phyloP scores from a whole-genome alignment of 495 filamentous ascomycete species.

The Cryomyces antarcticus region DNA sequence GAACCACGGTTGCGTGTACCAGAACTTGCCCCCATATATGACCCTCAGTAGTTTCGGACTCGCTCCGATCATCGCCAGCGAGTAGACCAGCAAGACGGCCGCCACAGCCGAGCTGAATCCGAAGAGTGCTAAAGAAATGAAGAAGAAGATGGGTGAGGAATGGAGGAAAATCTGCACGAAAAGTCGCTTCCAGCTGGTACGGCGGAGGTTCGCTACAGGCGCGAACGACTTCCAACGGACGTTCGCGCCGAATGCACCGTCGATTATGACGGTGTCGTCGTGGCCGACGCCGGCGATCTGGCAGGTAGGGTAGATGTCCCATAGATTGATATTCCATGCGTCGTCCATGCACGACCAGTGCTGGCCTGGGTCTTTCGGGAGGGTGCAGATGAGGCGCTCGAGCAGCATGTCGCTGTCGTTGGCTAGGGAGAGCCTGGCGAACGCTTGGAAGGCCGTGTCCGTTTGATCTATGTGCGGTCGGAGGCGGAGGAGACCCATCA shows the following conservation, averaged over 20 bases:
- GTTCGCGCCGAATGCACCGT: constrained; percentile 16
- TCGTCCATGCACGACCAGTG: constrained; percentile 18
- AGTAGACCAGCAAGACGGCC: background rate
- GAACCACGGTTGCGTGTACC: constrained; percentile 15
- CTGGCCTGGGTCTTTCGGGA: constrained; percentile 9
- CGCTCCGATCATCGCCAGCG: background rate
- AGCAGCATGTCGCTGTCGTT: constrained; percentile 24
- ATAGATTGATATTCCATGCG: constrained; percentile 17
- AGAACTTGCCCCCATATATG: constrained; percentile 10
- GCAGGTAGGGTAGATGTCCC: constrained; percentile 24
- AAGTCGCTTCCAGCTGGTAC: constrained; percentile 7
- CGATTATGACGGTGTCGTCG: constrained; percentile 21
- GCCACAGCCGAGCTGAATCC: background rate
- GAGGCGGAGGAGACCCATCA: constrained; percentile 25
- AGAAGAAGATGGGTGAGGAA: background rate
- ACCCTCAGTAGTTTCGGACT: constrained; percentile 5
- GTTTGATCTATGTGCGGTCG: constrained; percentile 16
- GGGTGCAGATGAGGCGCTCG: constrained; percentile 24
- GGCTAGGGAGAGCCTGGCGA: constrained; percentile 24
- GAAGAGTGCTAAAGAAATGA: background rate
- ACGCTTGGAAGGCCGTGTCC: constrained; percentile 25
- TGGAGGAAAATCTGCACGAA: constrained; percentile 3
- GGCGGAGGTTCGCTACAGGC: constrained; percentile 4
- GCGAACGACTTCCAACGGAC: constrained; percentile 21
- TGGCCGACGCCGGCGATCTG: constrained; percentile 22